Conservation (phyloP, 2,329 filamentous ascomycete species). For the Xylaria polymorpha region DNA sequence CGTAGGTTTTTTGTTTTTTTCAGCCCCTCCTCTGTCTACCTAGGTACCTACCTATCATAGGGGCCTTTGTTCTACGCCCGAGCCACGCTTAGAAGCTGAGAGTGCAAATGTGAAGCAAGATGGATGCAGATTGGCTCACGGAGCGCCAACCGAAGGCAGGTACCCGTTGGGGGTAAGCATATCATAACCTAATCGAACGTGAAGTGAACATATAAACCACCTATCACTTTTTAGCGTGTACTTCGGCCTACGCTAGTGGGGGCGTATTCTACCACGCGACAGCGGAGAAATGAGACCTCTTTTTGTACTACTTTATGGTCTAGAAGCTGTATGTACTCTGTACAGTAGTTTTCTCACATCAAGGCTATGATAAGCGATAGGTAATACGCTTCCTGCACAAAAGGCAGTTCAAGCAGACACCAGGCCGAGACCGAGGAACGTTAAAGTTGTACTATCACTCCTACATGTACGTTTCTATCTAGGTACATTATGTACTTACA, state of each 20-base stretch:
- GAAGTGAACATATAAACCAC: background rate
- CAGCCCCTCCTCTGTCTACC: conserved; percentile 11
- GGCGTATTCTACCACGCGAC: conserved; percentile 47
- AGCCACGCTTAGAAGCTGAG: conserved; percentile 16
- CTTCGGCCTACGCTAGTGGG: conserved; percentile 12
- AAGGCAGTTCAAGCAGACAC: no score
- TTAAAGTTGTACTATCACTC: background rate
- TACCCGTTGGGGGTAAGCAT: conserved; percentile 19
- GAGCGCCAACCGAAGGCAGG: conserved; percentile 21
- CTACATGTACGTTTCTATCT: no score
- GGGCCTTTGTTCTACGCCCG: background rate
- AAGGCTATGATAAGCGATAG: no score
- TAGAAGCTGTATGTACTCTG: conserved; percentile 4
- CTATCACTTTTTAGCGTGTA: conserved; percentile 1
- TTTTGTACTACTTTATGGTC: no score
- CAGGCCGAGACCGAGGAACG: no score
- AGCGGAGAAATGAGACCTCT: conserved; percentile 38
- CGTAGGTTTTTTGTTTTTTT: conserved; percentile 10
- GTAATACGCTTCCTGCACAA: no score
- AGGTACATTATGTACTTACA: background rate
- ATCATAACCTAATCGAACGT: background rate
- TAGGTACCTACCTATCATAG: background rate
- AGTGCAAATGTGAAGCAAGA: conserved; percentile 13
- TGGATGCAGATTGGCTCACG: conserved; percentile 12
- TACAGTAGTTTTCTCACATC: no score